phyloP scores from a whole-genome alignment of 768 basidiomycete species.

The Mrakia blollopis region DNA sequence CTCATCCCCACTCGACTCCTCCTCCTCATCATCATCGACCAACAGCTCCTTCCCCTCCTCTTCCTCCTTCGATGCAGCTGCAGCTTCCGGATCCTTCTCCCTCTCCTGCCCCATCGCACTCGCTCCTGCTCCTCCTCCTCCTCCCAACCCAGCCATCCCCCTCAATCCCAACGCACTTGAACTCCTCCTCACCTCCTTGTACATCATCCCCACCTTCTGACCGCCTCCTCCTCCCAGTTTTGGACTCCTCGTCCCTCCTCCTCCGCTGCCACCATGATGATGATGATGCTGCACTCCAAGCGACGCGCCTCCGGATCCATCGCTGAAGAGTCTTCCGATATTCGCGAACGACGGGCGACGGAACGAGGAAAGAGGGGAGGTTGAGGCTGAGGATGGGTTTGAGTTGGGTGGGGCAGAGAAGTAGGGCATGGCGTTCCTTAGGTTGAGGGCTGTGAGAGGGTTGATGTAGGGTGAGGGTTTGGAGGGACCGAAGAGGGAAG shows the following conservation, averaged over 20 bases:
- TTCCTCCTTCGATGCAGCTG: neutral
- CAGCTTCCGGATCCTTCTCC: neutral
- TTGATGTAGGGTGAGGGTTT: neutral
- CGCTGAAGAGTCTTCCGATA: slow-evolving; percentile 9
- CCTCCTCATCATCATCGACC: neutral
- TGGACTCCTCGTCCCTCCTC: neutral
- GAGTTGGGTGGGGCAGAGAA: neutral
- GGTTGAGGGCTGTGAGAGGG: slow-evolving; percentile 19
- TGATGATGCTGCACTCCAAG: no score
- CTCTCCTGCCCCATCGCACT: neutral
- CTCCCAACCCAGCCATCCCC: neutral
- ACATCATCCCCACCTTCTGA: slow-evolving; percentile 8
- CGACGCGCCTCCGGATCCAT: neutral
- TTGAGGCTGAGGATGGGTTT: neutral
- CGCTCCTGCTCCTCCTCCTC: neutral
- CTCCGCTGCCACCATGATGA: no score
- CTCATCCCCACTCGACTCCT: neutral
- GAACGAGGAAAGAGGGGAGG: neutral
- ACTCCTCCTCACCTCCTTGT: neutral
- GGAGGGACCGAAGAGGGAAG: neutral
- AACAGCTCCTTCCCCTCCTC: neutral
- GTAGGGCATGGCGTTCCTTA: slow-evolving; percentile 21
- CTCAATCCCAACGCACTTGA: neutral
- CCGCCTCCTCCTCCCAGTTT: neutral
- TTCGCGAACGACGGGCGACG: slow-evolving; percentile 17